Base-by-base conservation (phyloP, 306 rosid genomes). In the Chamaecrista fasciculata region DNA sequence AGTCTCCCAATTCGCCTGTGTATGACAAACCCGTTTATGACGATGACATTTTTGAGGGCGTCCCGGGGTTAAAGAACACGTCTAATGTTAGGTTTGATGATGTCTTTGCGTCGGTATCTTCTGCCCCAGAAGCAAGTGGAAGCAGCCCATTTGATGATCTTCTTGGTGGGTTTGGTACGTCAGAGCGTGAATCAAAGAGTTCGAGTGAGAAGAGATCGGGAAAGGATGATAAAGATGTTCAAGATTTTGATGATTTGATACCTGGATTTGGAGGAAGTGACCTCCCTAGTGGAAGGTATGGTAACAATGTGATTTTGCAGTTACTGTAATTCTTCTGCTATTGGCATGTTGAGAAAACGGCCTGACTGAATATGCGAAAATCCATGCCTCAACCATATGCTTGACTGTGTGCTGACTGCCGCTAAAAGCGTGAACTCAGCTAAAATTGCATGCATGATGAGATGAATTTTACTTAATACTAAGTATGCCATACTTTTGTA, bases 21-120 rank as follows among this genome's bases (percentile, higher is more conserved):
- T 88, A 72, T 18, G 97, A 90, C 56, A 77, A 85, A 51, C 98
- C 98, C 0, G 87, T 93, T 10, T 93, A 87, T 59, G 97, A 86
- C 43, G 96, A 90, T 36, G 97, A 84, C 82, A 81, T 92, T 72
- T 92, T 92, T 9, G 80, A 67, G 36, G 96, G 96, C 51, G 86
- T 92, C 4, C 92, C 95, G 2, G 97, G 98, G 26, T 67, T 92
- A 58, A 87, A 72, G 69, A 86, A 79, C 83, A 71, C 96, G 25
- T 20, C 86, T 6, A 81, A 79, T 70, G 80, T 75, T 11, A 76
- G 80, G 44, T 76, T 82, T 66, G 92, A 76, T 2, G 66, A 84
- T 62, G 87, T 92, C 79, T 89, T 92, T 59, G 51, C 85, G 8
- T 69, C 92, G 23, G 78, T 64, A 5, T 56, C 86, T 26, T 81